Evolutionary conservation across 1,139 yeast genomes (phyloP).

Genomic region (Magnusiomyces fungicola): DNA sequence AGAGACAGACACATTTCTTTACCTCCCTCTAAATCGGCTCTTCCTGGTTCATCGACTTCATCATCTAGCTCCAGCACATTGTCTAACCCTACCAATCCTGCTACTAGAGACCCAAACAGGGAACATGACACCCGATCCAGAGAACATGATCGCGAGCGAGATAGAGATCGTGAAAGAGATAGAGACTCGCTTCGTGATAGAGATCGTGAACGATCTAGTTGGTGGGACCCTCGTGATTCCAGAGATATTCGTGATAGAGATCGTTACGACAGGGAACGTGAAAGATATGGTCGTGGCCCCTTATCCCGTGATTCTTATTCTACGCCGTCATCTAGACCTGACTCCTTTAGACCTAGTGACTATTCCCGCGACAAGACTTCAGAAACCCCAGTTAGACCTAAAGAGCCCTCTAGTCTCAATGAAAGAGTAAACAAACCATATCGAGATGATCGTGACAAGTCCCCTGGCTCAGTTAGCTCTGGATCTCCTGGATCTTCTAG

Average conservation of each 20-base stretch:
- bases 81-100: too few species aligned
- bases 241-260: constrained; percentile 11
- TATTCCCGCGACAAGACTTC: constrained; percentile 1
- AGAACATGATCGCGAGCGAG: constrained; percentile 21
- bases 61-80: too few species aligned
- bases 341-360: constrained; percentile 8
- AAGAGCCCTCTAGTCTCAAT: background rate
- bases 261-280: constrained; percentile 18
- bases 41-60: too few species aligned
- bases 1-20: constrained; percentile 18
- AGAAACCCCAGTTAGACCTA: background rate
- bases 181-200: constrained; percentile 16
- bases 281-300: constrained; percentile 9
- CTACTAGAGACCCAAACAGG: too few species aligned
- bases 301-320: constrained; percentile 6
- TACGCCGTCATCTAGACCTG: constrained; percentile 5
- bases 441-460: background rate
- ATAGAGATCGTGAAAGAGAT: constrained; percentile 16
- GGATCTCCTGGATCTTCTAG: background rate
- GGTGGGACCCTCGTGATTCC: background rate
- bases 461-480: background rate
- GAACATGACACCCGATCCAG: constrained; percentile 18
- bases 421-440: background rate
- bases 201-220: constrained; percentile 3
- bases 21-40: too few species aligned